Evolutionary conservation across 1,284 basidiomycete genomes (phyloP), one percentile per base, ranked within the genome.

Genomic region (Athelia psychrophila): DNA sequence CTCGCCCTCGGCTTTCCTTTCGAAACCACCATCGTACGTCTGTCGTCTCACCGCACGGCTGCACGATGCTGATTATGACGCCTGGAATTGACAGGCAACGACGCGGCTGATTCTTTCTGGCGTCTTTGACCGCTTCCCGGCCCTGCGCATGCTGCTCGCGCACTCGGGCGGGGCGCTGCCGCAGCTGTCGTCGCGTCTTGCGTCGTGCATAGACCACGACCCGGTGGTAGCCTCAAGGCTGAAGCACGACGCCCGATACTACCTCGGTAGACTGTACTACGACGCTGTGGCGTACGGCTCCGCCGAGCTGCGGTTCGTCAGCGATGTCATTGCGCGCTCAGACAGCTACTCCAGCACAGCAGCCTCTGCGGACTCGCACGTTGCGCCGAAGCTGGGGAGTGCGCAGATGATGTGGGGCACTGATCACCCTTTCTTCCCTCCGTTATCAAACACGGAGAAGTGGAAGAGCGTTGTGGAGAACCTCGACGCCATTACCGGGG

Each of bases 361-460:
- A 13, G 58, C 70, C 35, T 68, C 72, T 33, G 63, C 61, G 22
- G 53, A 64, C 15, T 52, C 57, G 9, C 57, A 62, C 13, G 59
- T 68, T 46, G 65, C 71, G 51, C 66, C 74, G 51, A 69, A 68
- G 53, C 44, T 65, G 49, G 81, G 81, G 44, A 84, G 81, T 54
- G 70, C 72, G 51, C 74, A 81, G 57, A 81, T 94, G 76, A 62
- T 93, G 46, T 93, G 91, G 61, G 91, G 92, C 8, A 94, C 92
- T 18, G 92, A 94, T 61, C 89, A 93, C 65, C 92, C 92, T 1
- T 94, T 94, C 76, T 94, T 94, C 72, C 91, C 91, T 3, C 91
- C 91, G 5, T 74, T 93, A 30, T 73, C 73, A 47, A 73, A 76
- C 36, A 77, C 76, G 38, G 84, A 84, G 56, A 89, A 83, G 61